Evolutionary conservation across 176 grass and related monocot genomes (phyloP), one percentile per base, ranked within the genome.

Genomic region (Musa beccarii): DNA sequence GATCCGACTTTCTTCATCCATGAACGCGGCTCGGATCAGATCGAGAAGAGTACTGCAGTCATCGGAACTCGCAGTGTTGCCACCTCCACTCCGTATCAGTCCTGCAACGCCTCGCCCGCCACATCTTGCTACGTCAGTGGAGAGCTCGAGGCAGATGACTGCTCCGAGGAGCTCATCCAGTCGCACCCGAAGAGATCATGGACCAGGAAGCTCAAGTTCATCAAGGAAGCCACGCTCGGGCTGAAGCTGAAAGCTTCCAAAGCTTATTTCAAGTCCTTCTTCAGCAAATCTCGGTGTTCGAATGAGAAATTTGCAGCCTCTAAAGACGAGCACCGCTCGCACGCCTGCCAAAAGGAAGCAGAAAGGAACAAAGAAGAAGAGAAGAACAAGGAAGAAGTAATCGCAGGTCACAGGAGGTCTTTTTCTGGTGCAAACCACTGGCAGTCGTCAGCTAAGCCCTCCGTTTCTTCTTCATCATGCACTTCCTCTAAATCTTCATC

Each of bases 131-230:
- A 28, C 53, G 1, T 43, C 52, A 57, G 72, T 12, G 53, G 53
- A 24, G 72, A 74, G 72, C 52, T 74, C 53, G 24, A 8, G 9
- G 23, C 13, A 7, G 72, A 74, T 52, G 71, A 56, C 53, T 92
- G 87, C 66, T 86, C 84, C 0, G 72, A 90, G 50, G 81, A 68
- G 19, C 61, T 77, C 75, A 8, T 64, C 75, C 73, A 16, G 12
- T 11, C 68, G 1, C 68, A 51, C 14, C 49, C 43, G 9, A 70
- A 70, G 68, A 70, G 51, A 16, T 70, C 68, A 20, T 70, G 75
- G 75, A 49, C 54, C 8, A 43, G 52, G 49, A 77, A 77, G 61
- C 61, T 77, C 12, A 77, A 66, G 75, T 16, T 66, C 49, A 51
- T 76, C 3, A 51, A 22, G 28, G 53, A 50, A 50, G 49, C 59